Conservation (phyloP, 768 basidiomycete species). For the Tylopilus balloui region DNA sequence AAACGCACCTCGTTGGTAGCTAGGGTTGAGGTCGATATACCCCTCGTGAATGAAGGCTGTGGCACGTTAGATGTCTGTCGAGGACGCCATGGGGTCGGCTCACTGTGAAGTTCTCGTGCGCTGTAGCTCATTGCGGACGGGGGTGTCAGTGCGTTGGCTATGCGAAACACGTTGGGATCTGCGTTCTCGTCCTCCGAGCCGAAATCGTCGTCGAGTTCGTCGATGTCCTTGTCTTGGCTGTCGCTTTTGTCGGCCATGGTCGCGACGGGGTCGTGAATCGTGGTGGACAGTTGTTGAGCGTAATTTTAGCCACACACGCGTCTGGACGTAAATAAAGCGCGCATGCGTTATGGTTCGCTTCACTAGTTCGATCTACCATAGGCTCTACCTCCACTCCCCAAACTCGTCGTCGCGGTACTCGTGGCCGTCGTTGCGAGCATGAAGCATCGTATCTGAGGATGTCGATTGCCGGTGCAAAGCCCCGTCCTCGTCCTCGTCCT, state of each 20-base stretch:
- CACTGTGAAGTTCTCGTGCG: conserved; percentile 46
- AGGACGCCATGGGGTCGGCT: conserved; percentile 9
- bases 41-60: conserved; percentile 66
- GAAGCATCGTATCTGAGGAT: conserved; percentile 37
- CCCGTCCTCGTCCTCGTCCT: conserved; percentile 25
- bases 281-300: not conserved
- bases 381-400: conserved; percentile 29
- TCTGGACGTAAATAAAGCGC: not conserved
- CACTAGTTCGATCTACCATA: not conserved
- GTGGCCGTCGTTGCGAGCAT: conserved; percentile 15
- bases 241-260: conserved; percentile 20
- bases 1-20: conserved; percentile 64
- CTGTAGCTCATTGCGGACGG: conserved; percentile 40
- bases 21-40: conserved; percentile 62
- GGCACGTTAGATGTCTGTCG: conserved; percentile 1
- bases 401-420: conserved; percentile 35
- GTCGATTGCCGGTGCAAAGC: conserved; percentile 32
- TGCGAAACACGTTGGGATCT: conserved; percentile 41
- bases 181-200: conserved; percentile 38
- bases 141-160: conserved; percentile 38
- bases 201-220: conserved; percentile 46
- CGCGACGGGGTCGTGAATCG: not conserved
- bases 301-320: conserved; percentile 18
- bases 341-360: not conserved
- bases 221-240: conserved; percentile 38